Evolutionary conservation across 768 basidiomycete genomes (phyloP).

Genomic region (Hygrophorus russula): DNA sequence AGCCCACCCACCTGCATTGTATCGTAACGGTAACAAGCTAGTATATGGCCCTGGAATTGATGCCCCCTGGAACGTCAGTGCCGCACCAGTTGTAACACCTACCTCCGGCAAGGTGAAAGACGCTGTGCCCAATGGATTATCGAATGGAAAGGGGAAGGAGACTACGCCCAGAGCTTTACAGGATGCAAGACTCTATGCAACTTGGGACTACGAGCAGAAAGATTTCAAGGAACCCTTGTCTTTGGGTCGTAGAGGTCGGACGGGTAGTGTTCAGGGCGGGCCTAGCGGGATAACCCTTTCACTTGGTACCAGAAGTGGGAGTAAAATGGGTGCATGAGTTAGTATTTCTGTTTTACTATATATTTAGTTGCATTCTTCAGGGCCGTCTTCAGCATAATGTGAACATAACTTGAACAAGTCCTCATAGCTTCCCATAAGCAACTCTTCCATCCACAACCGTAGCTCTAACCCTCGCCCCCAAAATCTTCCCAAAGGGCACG

Average conservation of each 20-base stretch:
- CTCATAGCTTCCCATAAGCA: constrained; percentile 31
- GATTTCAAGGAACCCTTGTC: constrained; percentile 30
- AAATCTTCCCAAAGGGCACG: constrained; percentile 37
- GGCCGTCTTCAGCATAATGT: too few species aligned
- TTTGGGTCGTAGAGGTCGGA: constrained; percentile 18
- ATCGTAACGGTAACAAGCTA: constrained; percentile 36
- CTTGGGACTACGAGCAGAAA: constrained; percentile 47
- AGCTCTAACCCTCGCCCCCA: constrained; percentile 42
- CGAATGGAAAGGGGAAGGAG: constrained; percentile 15
- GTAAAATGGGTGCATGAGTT: background rate
- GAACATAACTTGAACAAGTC: too few species aligned
- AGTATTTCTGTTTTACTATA: too few species aligned
- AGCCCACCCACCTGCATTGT: constrained; percentile 52
- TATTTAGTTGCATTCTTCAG: too few species aligned
- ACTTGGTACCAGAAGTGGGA: constrained; percentile 2
- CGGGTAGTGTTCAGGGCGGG: constrained; percentile 19
- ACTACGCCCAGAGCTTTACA: constrained; percentile 27
- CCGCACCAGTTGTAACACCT: constrained; percentile 14
- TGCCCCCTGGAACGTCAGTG: constrained; percentile 42
- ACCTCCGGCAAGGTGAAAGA: constrained; percentile 20
- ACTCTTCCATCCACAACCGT: constrained; percentile 57
- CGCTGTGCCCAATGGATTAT: constrained; percentile 10
- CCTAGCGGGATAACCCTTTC: constrained; percentile 9
- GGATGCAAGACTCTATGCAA: constrained; percentile 46
- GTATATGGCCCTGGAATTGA: constrained; percentile 36